Evolutionary conservation across 1,284 basidiomycete species (phyloP), one percentile per base, ranked within the genome.

Genomic region (Moniliella sp.): DNA sequence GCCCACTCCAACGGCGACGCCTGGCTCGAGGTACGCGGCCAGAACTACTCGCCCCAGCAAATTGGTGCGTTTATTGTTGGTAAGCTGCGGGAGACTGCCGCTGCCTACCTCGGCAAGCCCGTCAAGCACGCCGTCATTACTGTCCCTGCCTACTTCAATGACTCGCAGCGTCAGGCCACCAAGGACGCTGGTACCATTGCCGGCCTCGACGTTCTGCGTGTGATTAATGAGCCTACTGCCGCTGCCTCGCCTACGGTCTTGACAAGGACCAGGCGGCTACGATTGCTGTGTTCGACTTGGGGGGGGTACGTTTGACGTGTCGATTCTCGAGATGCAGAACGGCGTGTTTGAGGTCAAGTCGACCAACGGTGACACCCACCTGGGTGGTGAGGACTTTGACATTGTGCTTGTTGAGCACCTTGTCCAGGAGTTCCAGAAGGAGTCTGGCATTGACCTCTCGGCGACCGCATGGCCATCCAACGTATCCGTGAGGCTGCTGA

Each of bases 331-430:
- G 67, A 94, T 94, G 81, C 82, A 91, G 64, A 86, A 91, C 66
- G 88, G 88, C 51, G 84, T 97, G 15, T 97, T 94, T 63, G 88
- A 94, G 64, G 88, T 97, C 61, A 93, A 93, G 69, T 93, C 88
- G 1, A 97, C 88, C 45, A 93, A 93, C 61, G 88, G 88, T 65
- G 86, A 97, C 65, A 94, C 88, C 15, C 88, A 97, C 63, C 74
- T 97, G 40, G 88, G 88, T 65, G 88, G 88, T 62, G 88, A 97
- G 66, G 88, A 97, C 65, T 94, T 94, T 56, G 84, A 94, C 60
- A 77, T 91, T 46, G 66, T 75, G 28, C 73, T 94, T 25, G 78
- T 94, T 49, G 73, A 91, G 51, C 67, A 82, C 66, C 70, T 97
- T 57, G 66, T 93, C 33, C 68, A 71, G 40, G 78, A 84, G 63